phyloP scores from a whole-genome alignment of 345 rosid species.

The Odontarrhena argentea region DNA sequence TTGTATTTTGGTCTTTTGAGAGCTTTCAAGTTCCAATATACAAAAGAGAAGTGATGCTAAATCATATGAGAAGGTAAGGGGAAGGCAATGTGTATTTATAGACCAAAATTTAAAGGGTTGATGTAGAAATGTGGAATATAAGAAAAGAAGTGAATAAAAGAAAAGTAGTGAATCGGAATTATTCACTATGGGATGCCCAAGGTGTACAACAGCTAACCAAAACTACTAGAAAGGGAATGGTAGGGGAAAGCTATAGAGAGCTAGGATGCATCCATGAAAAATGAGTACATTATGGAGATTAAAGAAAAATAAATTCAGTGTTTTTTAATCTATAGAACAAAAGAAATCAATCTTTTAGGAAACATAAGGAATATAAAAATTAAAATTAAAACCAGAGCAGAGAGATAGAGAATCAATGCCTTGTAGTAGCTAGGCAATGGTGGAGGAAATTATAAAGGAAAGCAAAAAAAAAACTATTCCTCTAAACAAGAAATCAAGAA shows the following conservation, averaged over 20 bases:
- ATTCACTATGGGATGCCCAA: constrained; percentile 41
- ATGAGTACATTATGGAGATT: constrained; percentile 45
- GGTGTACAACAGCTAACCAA: constrained; percentile 58
- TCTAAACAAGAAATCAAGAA: not conserved
- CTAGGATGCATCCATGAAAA: constrained; percentile 53
- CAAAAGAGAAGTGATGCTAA: constrained; percentile 29
- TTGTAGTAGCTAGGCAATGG: constrained; percentile 45
- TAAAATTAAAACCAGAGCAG: constrained; percentile 28
- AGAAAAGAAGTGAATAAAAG: constrained; percentile 51
- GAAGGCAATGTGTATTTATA: constrained; percentile 53
- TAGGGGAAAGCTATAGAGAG: constrained; percentile 18
- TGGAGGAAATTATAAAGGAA: constrained; percentile 50
- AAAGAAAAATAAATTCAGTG: constrained; percentile 6
- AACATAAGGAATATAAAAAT: constrained; percentile 25
- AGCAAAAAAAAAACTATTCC: constrained; percentile 2
- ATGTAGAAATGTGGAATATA: constrained; percentile 57
- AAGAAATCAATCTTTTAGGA: constrained; percentile 55
- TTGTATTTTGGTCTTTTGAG: not conserved
- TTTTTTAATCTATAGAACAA: constrained; percentile 27
- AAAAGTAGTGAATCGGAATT: constrained; percentile 50
- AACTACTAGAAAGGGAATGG: constrained; percentile 48
- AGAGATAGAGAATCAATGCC: constrained; percentile 66
- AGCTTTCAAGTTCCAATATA: constrained; percentile 14
- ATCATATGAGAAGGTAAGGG: constrained; percentile 27
- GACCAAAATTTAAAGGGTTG: constrained; percentile 24